Percentiles rank a stretch among this genome's conserved stretches.
phyloP scores from a whole-genome alignment of 2,329 filamentous ascomycete genomes.

The Paracoccidioides lutzii region DNA sequence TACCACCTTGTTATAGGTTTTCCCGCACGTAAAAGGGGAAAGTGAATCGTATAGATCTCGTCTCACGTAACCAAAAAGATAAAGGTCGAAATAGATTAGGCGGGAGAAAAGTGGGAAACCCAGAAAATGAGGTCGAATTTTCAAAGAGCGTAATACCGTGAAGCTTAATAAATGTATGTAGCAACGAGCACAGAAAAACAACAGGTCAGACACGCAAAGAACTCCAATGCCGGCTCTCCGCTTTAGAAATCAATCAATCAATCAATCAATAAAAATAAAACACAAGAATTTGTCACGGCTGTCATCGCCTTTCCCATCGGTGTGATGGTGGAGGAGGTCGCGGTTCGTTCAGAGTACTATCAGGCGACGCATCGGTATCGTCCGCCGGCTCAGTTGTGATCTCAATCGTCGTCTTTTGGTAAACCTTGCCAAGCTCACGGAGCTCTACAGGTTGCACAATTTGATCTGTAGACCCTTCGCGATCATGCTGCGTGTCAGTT shows the following conservation, averaged over 20 bases:
- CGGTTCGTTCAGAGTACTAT: conserved; percentile 4
- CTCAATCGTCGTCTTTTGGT: conserved; percentile 33
- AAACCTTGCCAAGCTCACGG: conserved; percentile 27
- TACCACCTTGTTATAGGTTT: neutral
- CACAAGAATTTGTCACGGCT: neutral
- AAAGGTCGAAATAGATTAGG: neutral
- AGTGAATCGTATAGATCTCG: neutral
- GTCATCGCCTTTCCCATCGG: conserved; percentile 1
- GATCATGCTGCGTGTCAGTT: conserved; percentile 11
- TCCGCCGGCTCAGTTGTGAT: conserved; percentile 24
- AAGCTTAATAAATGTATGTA: neutral
- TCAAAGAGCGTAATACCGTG: no score
- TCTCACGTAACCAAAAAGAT: neutral
- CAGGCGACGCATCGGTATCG: conserved; percentile 13
- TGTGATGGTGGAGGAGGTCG: neutral
- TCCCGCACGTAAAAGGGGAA: neutral
- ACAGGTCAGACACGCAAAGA: neutral
- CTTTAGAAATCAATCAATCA: neutral
- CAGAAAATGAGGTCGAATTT: neutral
- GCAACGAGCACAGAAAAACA: neutral
- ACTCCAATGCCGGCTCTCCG: neutral
- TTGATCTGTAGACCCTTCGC: conserved; percentile 35
- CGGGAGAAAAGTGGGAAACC: neutral
- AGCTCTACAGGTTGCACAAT: conserved; percentile 27
- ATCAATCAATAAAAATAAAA: no score